These are phyloP conservation scores for Backusella luteola DNA, from an alignment of 192 early-diverging fungal genomes.

Conservation along the genomic window DNA sequence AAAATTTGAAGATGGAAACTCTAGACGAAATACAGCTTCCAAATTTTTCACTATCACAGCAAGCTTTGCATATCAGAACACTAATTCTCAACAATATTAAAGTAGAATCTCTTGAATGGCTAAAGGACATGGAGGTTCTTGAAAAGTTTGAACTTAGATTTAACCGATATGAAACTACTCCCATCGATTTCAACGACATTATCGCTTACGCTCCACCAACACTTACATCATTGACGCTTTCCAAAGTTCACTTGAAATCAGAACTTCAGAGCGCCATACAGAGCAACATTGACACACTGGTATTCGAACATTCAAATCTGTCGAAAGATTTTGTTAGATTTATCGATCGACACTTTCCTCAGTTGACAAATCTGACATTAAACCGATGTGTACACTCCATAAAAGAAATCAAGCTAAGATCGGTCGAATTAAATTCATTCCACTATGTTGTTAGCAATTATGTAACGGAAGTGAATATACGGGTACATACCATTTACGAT, in stretches of 20 bases:
- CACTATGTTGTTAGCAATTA: not conserved
- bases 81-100: not conserved
- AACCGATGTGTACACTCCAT: not conserved
- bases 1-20: not conserved
- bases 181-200: not conserved
- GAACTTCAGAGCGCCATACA: not conserved
- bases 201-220: not conserved
- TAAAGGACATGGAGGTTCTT: not conserved
- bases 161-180: not conserved
- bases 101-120: not conserved
- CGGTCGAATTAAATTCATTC: not conserved
- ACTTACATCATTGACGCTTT: not conserved
- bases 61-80: not conserved
- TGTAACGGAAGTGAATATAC: not conserved
- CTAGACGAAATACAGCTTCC: not conserved
- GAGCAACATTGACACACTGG: not conserved
- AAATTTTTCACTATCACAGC: not conserved
- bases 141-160: not conserved
- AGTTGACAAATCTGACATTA: not conserved
- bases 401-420: not conserved
- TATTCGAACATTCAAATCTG: not conserved
- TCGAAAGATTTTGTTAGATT: not conserved
- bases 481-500: not conserved
- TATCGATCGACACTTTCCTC: not conserved
- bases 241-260: not conserved